phyloP scores from a whole-genome alignment of 192 early-diverging fungal species.

The Coemansia sp. region DNA sequence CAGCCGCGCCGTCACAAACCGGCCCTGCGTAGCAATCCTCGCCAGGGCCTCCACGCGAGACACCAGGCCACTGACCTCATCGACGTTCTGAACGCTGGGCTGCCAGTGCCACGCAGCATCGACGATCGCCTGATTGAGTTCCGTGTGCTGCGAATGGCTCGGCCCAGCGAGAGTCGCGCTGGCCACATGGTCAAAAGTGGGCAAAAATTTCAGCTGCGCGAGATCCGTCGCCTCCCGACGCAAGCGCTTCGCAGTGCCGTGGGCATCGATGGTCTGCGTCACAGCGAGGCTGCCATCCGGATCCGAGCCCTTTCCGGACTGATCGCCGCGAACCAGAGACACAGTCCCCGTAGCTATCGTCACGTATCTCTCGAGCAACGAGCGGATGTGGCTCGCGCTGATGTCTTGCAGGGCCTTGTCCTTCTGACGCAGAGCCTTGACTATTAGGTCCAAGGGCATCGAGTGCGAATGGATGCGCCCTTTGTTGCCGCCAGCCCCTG shows the following conservation, averaged over 20 bases:
- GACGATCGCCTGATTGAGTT: not conserved
- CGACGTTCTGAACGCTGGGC: not conserved
- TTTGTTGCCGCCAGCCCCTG: not conserved
- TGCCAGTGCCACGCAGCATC: not conserved
- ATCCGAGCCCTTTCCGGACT: not conserved
- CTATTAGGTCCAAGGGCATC: not conserved
- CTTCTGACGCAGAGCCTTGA: not conserved
- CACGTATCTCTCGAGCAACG: not conserved
- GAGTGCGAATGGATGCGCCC: not conserved
- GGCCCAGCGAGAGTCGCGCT: not conserved
- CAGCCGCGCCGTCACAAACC: constrained; percentile 1
- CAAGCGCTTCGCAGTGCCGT: not conserved
- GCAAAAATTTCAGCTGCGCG: not conserved
- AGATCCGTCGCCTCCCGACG: not conserved
- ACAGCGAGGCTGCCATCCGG: not conserved
- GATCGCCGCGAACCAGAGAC: not conserved
- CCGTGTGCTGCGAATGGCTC: not conserved
- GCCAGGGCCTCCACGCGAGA: not conserved
- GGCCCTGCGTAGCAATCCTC: not conserved
- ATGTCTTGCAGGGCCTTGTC: not conserved
- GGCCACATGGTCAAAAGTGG: not conserved
- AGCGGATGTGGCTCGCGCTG: not conserved
- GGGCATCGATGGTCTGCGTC: not conserved
- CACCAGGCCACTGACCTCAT: not conserved
- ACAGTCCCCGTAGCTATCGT: not conserved